Evolutionary conservation across 768 basidiomycete genomes (phyloP).

Genomic region (Hygrophorus russula): DNA sequence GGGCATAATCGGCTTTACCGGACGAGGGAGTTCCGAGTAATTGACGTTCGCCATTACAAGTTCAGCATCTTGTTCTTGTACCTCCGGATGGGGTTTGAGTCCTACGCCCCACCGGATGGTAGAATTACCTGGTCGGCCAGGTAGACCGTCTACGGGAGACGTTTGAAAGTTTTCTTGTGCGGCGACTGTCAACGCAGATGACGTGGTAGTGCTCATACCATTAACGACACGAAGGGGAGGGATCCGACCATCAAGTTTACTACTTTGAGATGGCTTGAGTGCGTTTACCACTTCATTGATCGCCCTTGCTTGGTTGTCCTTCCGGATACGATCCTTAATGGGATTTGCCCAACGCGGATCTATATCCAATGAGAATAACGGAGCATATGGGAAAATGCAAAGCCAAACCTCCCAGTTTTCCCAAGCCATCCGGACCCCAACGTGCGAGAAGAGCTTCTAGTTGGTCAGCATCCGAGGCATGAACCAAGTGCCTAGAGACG

Average conservation of each 20-base stretch:
- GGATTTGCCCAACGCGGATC: constrained; percentile 85
- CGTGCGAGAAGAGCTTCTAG: constrained; percentile 76
- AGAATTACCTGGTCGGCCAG: constrained; percentile 47
- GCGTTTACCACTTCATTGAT: constrained; percentile 71
- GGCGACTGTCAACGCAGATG: constrained; percentile 66
- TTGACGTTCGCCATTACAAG: constrained; percentile 20
- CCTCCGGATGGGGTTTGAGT: constrained; percentile 56
- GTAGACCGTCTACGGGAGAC: constrained; percentile 37
- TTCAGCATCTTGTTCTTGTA: constrained; percentile 42
- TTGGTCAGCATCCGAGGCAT: constrained; percentile 86
- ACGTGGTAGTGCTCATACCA: constrained; percentile 57
- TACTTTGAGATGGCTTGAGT: constrained; percentile 44
- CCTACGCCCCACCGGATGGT: constrained; percentile 50
- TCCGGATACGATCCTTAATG: constrained; percentile 69
- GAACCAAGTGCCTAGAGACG: constrained; percentile 65
- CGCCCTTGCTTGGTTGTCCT: constrained; percentile 55
- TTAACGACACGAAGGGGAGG: constrained; percentile 70
- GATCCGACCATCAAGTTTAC: constrained; percentile 28
- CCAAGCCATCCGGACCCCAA: constrained; percentile 83
- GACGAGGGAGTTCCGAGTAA: constrained; percentile 23
- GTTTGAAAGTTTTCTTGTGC: constrained; percentile 57
- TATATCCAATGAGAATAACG: constrained; percentile 22
- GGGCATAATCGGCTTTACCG: constrained; percentile 59
- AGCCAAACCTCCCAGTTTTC: constrained; percentile 72
- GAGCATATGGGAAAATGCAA: constrained; percentile 12